Percentiles rank a stretch among this genome's conserved stretches.
Conservation (phyloP, 1,139 yeast species). For the Scheffersomyces quercinus region DNA sequence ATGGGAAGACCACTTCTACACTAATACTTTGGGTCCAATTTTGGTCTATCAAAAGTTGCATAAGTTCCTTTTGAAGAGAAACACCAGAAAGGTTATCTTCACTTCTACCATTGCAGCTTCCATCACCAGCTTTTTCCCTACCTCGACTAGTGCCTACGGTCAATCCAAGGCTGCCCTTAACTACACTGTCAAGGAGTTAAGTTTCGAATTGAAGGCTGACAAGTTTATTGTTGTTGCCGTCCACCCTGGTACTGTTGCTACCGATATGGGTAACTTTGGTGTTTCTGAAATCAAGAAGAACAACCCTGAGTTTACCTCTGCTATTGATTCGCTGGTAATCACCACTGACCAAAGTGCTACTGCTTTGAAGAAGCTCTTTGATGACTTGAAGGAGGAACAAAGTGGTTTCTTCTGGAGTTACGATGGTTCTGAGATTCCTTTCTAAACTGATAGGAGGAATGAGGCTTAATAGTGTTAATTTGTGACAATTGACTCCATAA, state of each 20-base stretch:
- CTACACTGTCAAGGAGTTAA: slow-evolving; percentile 12
- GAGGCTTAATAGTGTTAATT: too few relatives aligned
- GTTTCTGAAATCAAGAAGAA: too few relatives aligned
- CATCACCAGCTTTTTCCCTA: slow-evolving; percentile 5
- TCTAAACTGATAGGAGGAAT: too few relatives aligned
- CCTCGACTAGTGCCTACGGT: slow-evolving; percentile 22
- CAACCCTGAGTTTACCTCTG: too few relatives aligned
- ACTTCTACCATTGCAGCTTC: slow-evolving; percentile 5
- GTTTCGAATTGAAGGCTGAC: slow-evolving; percentile 20
- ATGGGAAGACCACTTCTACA: slow-evolving; percentile 1
- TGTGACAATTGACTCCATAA: too few relatives aligned
- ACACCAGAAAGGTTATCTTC: slow-evolving; percentile 3
- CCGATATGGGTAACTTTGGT: slow-evolving; percentile 20
- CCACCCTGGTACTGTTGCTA: slow-evolving; percentile 34
- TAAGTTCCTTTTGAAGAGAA: slow-evolving; percentile 2
- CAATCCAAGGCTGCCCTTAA: slow-evolving; percentile 23
- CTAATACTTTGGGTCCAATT: slow-evolving; percentile 5
- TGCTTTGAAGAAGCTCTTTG: too few relatives aligned
- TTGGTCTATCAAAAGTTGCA: slow-evolving; percentile 1
- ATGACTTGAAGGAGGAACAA: too few relatives aligned
- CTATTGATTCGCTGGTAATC: too few relatives aligned
- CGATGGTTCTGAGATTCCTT: too few relatives aligned
- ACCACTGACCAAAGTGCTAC: too few relatives aligned
- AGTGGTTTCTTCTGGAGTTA: too few relatives aligned
- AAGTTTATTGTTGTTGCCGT: slow-evolving; percentile 23